Evolutionary conservation across 108 stramenopile genomes (phyloP).

Genomic region (Stephanodiscus triporus): DNA sequence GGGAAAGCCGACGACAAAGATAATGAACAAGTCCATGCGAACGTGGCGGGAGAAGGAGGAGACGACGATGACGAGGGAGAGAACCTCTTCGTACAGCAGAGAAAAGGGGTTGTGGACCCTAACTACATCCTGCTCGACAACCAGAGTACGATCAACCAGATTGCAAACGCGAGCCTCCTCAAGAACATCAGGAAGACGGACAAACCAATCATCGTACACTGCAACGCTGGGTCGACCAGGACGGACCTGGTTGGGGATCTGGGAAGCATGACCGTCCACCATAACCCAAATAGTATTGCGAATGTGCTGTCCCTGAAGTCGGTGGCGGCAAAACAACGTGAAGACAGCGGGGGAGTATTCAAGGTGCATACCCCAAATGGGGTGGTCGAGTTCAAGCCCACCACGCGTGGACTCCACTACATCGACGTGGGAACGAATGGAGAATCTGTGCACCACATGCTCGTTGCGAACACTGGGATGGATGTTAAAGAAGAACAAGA

Average conservation of each 20-base stretch:
- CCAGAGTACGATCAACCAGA: background rate
- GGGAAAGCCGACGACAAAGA: too few species aligned
- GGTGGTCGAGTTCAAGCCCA: background rate
- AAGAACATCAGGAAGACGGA: background rate
- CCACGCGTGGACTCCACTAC: background rate
- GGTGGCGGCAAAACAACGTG: background rate
- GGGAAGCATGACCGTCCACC: slow-evolving; percentile 33
- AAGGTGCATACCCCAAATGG: background rate
- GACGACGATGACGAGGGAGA: too few species aligned
- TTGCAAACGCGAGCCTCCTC: background rate
- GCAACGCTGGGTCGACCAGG: slow-evolving; percentile 25
- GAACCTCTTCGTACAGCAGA: too few species aligned
- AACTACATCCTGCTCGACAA: background rate
- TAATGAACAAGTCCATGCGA: background rate
- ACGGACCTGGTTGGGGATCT: slow-evolving; percentile 6
- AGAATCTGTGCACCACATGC: too few species aligned
- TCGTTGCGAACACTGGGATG: too few species aligned
- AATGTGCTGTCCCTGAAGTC: slow-evolving; percentile 22
- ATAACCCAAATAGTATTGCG: slow-evolving; percentile 38
- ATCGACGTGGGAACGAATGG: too few species aligned
- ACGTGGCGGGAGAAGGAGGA: too few species aligned
- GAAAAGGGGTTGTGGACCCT: too few species aligned
- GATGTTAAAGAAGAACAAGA: too few species aligned
- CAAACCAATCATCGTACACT: background rate
- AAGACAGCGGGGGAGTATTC: background rate